A percentile compares a stretch with the other conserved stretches of the same genome.
These are phyloP conservation scores for Scheffersomyces cryptocercus DNA, from an alignment of 1,139 yeast genomes.

Conservation along the genomic window DNA sequence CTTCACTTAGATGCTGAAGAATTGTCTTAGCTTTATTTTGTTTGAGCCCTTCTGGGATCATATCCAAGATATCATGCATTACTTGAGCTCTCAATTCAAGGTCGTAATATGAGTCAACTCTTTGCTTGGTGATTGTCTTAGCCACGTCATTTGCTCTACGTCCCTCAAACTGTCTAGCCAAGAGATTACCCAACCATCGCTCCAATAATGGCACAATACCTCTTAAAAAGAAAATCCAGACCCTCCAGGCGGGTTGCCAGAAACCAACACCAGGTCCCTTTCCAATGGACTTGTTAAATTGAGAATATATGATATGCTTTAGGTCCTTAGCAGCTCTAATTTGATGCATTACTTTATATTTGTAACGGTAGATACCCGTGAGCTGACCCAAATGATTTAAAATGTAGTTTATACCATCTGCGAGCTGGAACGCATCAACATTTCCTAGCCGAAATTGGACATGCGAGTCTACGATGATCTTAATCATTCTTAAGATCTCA, in stretches of 20 bases:
- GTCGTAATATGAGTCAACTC: conserved; percentile 94
- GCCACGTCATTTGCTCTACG: conserved; percentile 90
- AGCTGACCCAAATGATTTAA: conserved; percentile 92
- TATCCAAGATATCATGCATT: conserved; percentile 91
- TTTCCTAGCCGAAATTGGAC: conserved; percentile 89
- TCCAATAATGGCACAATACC: conserved; percentile 94
- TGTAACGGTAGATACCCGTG: conserved; percentile 95
- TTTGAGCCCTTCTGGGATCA: conserved; percentile 94
- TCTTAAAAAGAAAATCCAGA: conserved; percentile 89
- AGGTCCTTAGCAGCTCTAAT: conserved; percentile 93
- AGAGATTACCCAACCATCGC: conserved; percentile 89
- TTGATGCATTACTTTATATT: conserved; percentile 97
- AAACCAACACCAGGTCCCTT: conserved; percentile 99
- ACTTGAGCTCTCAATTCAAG: conserved; percentile 91
- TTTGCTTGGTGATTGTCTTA: conserved; percentile 90
- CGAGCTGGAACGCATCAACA: conserved; percentile 89
- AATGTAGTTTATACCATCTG: conserved; percentile 90
- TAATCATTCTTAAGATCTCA: conserved; percentile 79
- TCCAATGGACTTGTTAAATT: conserved; percentile 80
- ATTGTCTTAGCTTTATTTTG: conserved; percentile 86
- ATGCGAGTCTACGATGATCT: conserved; percentile 89
- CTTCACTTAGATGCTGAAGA: conserved; percentile 92
- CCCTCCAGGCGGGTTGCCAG: conserved; percentile 99
- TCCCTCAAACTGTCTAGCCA: conserved; percentile 95
- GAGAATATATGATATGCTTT: conserved; percentile 84